A percentile compares a stretch with the other conserved stretches of the same genome.
phyloP scores from a whole-genome alignment of 2,329 filamentous ascomycete genomes.

The Beauveria sp. region DNA sequence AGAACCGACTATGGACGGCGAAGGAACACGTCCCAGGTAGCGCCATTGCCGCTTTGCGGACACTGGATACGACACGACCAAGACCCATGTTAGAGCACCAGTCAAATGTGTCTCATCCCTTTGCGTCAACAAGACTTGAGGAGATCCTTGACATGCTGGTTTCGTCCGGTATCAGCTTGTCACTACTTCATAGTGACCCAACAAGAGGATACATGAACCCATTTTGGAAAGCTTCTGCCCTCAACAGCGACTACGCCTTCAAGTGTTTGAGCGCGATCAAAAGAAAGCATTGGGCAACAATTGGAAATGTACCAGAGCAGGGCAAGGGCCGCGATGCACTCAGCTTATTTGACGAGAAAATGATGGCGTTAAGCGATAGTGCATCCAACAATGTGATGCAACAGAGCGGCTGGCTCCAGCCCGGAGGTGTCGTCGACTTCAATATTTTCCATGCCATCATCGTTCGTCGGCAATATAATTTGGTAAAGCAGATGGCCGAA shows the following conservation, averaged over 20 bases:
- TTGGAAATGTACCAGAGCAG: no score
- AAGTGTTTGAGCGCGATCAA: background rate
- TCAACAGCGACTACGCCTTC: background rate
- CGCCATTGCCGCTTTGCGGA: background rate
- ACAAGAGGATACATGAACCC: background rate
- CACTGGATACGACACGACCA: background rate
- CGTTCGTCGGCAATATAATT: background rate
- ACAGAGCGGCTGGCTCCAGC: background rate
- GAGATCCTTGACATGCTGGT: conserved; percentile 4
- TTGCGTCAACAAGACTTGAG: background rate
- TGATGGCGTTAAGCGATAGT: background rate
- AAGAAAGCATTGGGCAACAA: background rate
- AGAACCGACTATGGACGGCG: conserved; percentile 9
- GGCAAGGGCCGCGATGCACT: background rate
- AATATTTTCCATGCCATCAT: background rate
- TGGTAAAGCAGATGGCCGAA: background rate
- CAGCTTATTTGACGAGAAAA: background rate
- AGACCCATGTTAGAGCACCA: background rate
- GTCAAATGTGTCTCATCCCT: background rate
- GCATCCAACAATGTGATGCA: background rate
- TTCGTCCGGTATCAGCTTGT: background rate
- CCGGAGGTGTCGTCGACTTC: background rate
- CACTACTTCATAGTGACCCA: background rate
- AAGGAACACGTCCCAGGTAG: background rate
- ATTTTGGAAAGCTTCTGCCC: background rate